Conservation (phyloP, 306 rosid genomes). For the Dalbergia oliveri region DNA sequence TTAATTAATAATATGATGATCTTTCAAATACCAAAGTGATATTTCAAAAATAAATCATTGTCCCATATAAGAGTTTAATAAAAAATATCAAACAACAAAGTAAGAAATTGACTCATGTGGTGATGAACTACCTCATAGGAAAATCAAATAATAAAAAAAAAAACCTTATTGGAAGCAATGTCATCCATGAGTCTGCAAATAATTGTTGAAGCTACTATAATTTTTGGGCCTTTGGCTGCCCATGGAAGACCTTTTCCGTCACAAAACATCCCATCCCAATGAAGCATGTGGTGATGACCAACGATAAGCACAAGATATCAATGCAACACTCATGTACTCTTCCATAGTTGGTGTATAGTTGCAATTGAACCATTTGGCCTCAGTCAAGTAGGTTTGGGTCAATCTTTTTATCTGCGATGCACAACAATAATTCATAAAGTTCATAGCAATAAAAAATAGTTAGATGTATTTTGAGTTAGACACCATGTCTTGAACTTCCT, state of each 20-base stretch:
- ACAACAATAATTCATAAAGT: background rate
- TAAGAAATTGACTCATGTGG: too few species aligned
- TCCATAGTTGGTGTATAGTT: constrained; percentile 37
- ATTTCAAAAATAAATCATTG: too few species aligned
- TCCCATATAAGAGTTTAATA: too few species aligned
- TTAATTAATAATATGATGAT: background rate
- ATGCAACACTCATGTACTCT: constrained; percentile 40
- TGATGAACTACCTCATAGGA: too few species aligned
- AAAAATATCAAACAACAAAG: too few species aligned
- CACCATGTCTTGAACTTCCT: background rate
- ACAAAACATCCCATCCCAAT: constrained; percentile 28
- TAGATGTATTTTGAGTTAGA: background rate
- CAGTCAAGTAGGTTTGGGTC: background rate
- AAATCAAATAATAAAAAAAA: background rate
- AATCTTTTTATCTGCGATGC: background rate
- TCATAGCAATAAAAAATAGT: too few species aligned
- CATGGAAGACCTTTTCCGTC: constrained; percentile 46
- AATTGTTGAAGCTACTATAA: constrained; percentile 24
- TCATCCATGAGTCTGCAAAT: constrained; percentile 55
- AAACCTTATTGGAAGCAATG: constrained; percentile 44
- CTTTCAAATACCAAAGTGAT: background rate
- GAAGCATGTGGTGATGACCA: background rate
- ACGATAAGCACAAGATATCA: background rate
- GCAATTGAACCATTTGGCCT: constrained; percentile 4
- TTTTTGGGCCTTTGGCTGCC: constrained; percentile 38